These are phyloP conservation scores for Moringa oleifera DNA, from an alignment of 345 rosid genomes.

Conservation along the genomic window DNA sequence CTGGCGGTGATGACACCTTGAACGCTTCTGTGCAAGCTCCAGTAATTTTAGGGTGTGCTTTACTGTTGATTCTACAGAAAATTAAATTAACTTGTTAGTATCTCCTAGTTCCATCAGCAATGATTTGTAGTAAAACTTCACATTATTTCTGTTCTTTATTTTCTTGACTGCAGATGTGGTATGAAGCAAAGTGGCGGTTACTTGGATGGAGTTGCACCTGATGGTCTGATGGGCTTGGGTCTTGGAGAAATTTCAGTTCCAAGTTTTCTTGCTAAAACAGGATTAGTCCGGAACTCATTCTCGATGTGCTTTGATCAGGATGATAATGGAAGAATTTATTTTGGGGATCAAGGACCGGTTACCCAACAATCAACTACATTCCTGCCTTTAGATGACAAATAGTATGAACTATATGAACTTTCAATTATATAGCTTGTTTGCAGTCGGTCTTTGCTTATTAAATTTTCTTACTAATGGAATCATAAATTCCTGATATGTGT, in stretches of 20 bases:
- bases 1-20: slow-evolving; percentile 23
- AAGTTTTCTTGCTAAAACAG: slow-evolving; percentile 70
- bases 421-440: neutral
- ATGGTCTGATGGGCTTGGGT: slow-evolving; percentile 92
- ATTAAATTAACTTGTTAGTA: slow-evolving; percentile 1
- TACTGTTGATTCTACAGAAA: neutral
- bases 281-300: slow-evolving; percentile 67
- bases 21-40: slow-evolving; percentile 58
- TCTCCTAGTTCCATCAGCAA: neutral
- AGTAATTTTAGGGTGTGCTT: slow-evolving; percentile 61
- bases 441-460: neutral
- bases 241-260: slow-evolving; percentile 76
- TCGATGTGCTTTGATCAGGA: slow-evolving; percentile 82
- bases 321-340: slow-evolving; percentile 74
- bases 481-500: slow-evolving; percentile 4
- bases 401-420: slow-evolving; percentile 33
- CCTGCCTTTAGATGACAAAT: slow-evolving; percentile 47
- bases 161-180: slow-evolving; percentile 59
- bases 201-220: slow-evolving; percentile 78
- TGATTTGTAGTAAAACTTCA: neutral
- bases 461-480: neutral
- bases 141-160: slow-evolving; percentile 6
- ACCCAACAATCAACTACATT: slow-evolving; percentile 71
- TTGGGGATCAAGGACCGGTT: slow-evolving; percentile 74
- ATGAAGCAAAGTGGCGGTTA: slow-evolving; percentile 82